Base-by-base conservation (phyloP, 768 basidiomycete genomes). In the Leccinum pellstonianum region DNA sequence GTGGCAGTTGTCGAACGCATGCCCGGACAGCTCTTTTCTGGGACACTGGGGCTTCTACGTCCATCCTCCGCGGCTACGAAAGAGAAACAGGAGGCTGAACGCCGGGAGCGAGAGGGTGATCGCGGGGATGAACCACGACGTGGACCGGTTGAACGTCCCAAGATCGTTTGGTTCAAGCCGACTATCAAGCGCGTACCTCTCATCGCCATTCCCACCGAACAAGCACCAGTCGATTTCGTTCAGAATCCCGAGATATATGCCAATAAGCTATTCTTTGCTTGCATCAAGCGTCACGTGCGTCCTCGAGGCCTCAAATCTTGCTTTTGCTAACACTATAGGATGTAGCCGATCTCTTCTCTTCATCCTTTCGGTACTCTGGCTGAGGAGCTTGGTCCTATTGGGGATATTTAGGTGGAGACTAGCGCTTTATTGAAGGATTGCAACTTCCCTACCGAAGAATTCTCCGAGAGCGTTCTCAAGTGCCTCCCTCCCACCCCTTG, bases 91-190 rank as follows among this genome's bases (percentile, higher is more conserved):
- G 96, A 98, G 64, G 93, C 96, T 27, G 97, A 99, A 74, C 86
- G 97, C 38, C 88, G 95, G 57, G 97, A 98, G 75, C 89, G 97
- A 54, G 97, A 97, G 73, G 97, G 96, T 50, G 94, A 95, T 70
- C 86, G 86, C 62, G 90, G 86, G 47, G 90, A 92, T 59, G 91
- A 93, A 70, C 89, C 89, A 29, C 83, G 88, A 66, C 87, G 89
- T 49, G 81, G 79, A 29, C 86, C 87, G 1, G 86, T 90, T 48
- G 93, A 95, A 73, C 87, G 95, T 43, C 96, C 96, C 63, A 98
- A 98, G 82, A 99, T 99, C 64, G 95, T 99, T 50, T 99, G 97
- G 97, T 98, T 99, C 83, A 96, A 98, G 78, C 97, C 97, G 4
- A 98, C 96, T 27, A 95, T 98, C 79, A 99, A 99, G 75, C 91